These are phyloP conservation scores for Eucalyptus albens DNA, from an alignment of 345 rosid genomes.

Conservation along the genomic window DNA sequence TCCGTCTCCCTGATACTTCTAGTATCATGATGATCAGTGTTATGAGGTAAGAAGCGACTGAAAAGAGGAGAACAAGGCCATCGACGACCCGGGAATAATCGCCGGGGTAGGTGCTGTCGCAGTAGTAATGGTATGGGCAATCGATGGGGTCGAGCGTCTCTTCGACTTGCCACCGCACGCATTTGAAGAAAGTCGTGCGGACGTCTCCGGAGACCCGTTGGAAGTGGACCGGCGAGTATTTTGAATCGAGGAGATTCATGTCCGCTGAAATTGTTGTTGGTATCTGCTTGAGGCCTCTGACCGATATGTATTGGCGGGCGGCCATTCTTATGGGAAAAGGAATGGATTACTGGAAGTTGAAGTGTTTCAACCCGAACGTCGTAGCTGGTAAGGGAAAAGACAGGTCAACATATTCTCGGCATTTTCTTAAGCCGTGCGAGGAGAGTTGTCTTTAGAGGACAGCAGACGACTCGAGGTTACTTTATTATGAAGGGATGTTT, in stretches of 20 bases:
- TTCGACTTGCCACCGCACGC: slow-evolving; percentile 72
- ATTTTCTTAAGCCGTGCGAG: neutral
- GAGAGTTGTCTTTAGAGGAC: neutral
- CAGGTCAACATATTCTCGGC: neutral
- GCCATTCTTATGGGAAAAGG: neutral
- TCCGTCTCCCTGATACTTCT: slow-evolving; percentile 18
- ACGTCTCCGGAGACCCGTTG: slow-evolving; percentile 3
- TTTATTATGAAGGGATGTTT: neutral
- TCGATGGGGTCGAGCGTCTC: slow-evolving; percentile 67
- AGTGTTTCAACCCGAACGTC: neutral
- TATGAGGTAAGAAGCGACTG: slow-evolving; percentile 27
- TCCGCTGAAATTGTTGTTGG: neutral
- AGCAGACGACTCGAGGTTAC: neutral
- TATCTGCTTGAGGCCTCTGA: neutral
- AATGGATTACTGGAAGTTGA: neutral
- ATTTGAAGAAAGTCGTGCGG: slow-evolving; percentile 48
- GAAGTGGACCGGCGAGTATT: neutral
- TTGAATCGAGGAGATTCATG: neutral
- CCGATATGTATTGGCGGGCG: neutral
- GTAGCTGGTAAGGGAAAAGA: neutral
- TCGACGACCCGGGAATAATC: slow-evolving; percentile 38
- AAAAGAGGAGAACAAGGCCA: slow-evolving; percentile 22
- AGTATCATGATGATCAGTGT: slow-evolving; percentile 23
- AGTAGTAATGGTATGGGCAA: slow-evolving; percentile 80
- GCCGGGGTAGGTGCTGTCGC: slow-evolving; percentile 55